A percentile compares a stretch with the other conserved stretches of the same genome.
Conservation (phyloP, 2,329 filamentous ascomycete species). For the Epichloe typhina region DNA sequence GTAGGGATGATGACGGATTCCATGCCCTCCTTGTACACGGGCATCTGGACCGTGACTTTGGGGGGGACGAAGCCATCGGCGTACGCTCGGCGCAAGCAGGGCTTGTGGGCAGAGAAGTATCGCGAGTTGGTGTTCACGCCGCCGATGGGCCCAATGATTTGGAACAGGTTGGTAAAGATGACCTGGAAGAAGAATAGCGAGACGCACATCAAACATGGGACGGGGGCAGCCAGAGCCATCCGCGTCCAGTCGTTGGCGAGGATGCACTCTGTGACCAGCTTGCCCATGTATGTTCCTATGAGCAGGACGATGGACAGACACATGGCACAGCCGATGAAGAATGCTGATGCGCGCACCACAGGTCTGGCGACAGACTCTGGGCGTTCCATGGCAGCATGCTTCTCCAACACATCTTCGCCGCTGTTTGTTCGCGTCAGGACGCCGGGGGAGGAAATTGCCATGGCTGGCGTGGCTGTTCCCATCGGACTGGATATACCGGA, state of each 20-base stretch:
- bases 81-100: conserved; percentile 20
- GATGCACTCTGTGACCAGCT: conserved; percentile 25
- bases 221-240: conserved; percentile 21
- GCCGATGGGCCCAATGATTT: conserved; percentile 36
- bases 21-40: conserved; percentile 29
- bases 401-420: conserved; percentile 13
- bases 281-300: conserved; percentile 22
- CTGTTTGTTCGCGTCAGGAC: conserved; percentile 8
- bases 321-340: conserved; percentile 26
- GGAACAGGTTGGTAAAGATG: conserved; percentile 25
- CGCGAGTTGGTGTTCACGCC: conserved; percentile 29
- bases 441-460: conserved; percentile 8
- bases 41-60: conserved; percentile 22
- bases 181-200: conserved; percentile 31
- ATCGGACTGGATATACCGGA: conserved; percentile 9
- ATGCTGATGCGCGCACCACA: conserved; percentile 21
- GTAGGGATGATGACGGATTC: conserved; percentile 34
- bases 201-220: conserved; percentile 23
- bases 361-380: conserved; percentile 29
- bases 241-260: conserved; percentile 25
- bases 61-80: conserved; percentile 23
- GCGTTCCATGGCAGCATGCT: conserved; percentile 12
- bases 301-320: conserved; percentile 24
- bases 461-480: conserved; percentile 8
- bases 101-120: conserved; percentile 28